Conservation (phyloP, 805 yeast species). For the Nadsonia fulvescens region DNA sequence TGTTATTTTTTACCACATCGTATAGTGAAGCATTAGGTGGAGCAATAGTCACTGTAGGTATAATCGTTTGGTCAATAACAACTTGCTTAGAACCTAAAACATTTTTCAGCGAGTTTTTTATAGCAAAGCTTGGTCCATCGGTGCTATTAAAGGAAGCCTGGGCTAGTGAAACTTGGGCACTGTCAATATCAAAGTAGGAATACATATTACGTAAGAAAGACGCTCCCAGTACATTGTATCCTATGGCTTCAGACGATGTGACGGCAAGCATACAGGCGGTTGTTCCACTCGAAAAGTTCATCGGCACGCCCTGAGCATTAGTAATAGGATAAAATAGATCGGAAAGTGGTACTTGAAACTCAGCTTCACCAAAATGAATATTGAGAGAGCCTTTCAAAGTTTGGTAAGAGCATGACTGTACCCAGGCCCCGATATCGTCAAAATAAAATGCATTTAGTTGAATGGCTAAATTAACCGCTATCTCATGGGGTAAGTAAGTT, state of each 20-base stretch:
- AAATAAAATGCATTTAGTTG: slow-evolving; percentile 12
- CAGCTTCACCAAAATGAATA: slow-evolving; percentile 9
- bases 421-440: slow-evolving; percentile 9
- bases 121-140: too few species aligned
- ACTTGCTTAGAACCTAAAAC: too few species aligned
- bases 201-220: slow-evolving; percentile 10
- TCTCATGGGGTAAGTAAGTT: slow-evolving; percentile 11
- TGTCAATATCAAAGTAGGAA: slow-evolving; percentile 10
- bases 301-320: slow-evolving; percentile 7
- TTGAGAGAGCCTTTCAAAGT: slow-evolving; percentile 9
- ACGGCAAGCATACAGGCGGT: slow-evolving; percentile 11
- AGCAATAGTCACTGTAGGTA: too few species aligned
- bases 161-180: slow-evolving; percentile 10
- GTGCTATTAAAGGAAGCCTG: too few species aligned
- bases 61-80: too few species aligned
- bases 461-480: slow-evolving; percentile 11
- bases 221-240: slow-evolving; percentile 11
- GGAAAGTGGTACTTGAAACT: slow-evolving; percentile 10
- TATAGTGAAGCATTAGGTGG: too few species aligned
- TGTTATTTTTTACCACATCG: too few species aligned
- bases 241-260: slow-evolving; percentile 7
- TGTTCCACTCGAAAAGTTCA: slow-evolving; percentile 8
- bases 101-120: too few species aligned
- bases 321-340: slow-evolving; percentile 8
- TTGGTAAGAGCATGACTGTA: slow-evolving; percentile 11